phyloP scores from a whole-genome alignment of 768 basidiomycete genomes.

The Chalciporus piperatus region DNA sequence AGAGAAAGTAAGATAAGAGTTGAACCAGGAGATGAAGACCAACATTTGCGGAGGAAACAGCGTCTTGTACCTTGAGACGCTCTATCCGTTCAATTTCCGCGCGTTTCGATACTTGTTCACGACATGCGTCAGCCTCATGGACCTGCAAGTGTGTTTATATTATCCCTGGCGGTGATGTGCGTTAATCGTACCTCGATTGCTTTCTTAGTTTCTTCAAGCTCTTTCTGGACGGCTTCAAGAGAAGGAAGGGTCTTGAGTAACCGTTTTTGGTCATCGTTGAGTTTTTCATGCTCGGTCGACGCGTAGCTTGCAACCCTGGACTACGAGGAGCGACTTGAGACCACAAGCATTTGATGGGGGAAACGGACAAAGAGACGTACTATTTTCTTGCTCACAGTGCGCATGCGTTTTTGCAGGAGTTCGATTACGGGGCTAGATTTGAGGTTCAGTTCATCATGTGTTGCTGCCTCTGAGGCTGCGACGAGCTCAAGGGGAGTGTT shows the following conservation, averaged over 20 bases:
- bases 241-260: slow-evolving; percentile 67
- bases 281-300: slow-evolving; percentile 59
- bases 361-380: slow-evolving; percentile 41
- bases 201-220: slow-evolving; percentile 81
- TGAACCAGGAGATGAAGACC: slow-evolving; percentile 7
- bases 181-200: slow-evolving; percentile 66
- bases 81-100: slow-evolving; percentile 56
- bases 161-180: neutral
- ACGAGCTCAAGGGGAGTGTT: slow-evolving; percentile 45
- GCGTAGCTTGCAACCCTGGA: slow-evolving; percentile 72
- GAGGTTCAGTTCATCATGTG: slow-evolving; percentile 42
- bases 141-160: slow-evolving; percentile 36
- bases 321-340: slow-evolving; percentile 38
- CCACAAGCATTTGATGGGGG: slow-evolving; percentile 1
- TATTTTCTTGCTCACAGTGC: slow-evolving; percentile 79
- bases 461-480: slow-evolving; percentile 38
- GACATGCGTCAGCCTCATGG: slow-evolving; percentile 61
- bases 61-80: slow-evolving; percentile 51
- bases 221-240: slow-evolving; percentile 77
- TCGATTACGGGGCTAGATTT: slow-evolving; percentile 74
- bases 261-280: slow-evolving; percentile 87
- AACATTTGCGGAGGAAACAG: slow-evolving; percentile 61
- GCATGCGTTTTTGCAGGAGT: slow-evolving; percentile 74
- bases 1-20: neutral
- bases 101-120: slow-evolving; percentile 53